phyloP scores from a whole-genome alignment of 805 yeast genomes.

The Candida qinlingensis region DNA sequence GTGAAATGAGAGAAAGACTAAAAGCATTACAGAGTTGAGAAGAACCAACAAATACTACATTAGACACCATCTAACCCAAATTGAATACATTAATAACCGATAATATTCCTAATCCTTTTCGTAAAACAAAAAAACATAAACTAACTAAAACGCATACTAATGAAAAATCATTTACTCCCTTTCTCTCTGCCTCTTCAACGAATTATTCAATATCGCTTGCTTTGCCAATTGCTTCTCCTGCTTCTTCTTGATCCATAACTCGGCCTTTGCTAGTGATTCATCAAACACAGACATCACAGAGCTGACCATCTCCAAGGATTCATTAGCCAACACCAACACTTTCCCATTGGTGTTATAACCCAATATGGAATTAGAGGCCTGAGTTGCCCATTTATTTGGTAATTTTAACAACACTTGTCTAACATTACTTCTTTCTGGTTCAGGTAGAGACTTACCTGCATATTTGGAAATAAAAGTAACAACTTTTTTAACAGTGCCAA shows the following conservation, averaged over 20 bases:
- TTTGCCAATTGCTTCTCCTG: slow-evolving; percentile 31
- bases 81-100: not conserved
- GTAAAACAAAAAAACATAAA: not conserved
- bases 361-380: slow-evolving; percentile 16
- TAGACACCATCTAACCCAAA: not conserved
- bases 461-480: slow-evolving; percentile 82
- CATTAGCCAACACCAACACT: slow-evolving; percentile 78
- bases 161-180: not conserved
- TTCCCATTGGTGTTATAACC: slow-evolving; percentile 51
- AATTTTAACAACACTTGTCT: slow-evolving; percentile 70
- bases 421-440: slow-evolving; percentile 74
- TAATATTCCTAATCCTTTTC: too few relatives aligned
- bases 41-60: not conserved
- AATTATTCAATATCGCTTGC: slow-evolving; percentile 24
- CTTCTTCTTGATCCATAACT: slow-evolving; percentile 64
- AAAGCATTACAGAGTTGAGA: slow-evolving; percentile 67
- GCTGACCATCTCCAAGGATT: slow-evolving; percentile 77
- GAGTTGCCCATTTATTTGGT: slow-evolving; percentile 67
- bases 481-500: slow-evolving; percentile 83
- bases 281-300: slow-evolving; percentile 81
- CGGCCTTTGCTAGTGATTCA: slow-evolving; percentile 80
- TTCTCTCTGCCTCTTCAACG: slow-evolving; percentile 12
- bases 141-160: not conserved
- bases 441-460: slow-evolving; percentile 70
- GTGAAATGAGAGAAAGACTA: slow-evolving; percentile 85